A percentile compares a stretch with the other conserved stretches of the same genome.
Conservation (phyloP, 345 rosid species). For the Combretum micranthum region DNA sequence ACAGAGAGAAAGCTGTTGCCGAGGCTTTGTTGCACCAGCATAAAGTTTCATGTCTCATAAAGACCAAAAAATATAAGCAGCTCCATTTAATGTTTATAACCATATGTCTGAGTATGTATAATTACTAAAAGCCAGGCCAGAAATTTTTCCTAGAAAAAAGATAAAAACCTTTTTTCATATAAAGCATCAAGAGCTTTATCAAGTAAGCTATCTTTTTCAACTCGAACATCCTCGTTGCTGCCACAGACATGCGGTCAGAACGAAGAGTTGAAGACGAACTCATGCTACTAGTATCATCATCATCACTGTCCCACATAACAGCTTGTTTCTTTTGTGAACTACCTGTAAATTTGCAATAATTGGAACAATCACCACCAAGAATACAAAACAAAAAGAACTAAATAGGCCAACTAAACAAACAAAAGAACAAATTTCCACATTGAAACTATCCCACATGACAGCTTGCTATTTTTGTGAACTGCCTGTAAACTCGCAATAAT, state of each 20-base stretch:
- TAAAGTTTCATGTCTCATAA: no score
- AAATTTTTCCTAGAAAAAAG: background rate
- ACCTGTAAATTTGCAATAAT: constrained; percentile 26
- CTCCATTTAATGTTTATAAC: no score
- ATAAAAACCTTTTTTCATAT: constrained; percentile 59
- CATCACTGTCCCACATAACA: constrained; percentile 57
- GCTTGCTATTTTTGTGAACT: no score
- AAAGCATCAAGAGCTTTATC: constrained; percentile 84
- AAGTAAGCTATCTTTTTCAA: constrained; percentile 55
- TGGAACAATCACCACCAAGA: background rate
- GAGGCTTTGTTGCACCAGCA: no score
- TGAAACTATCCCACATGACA: background rate
- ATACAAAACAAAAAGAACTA: background rate
- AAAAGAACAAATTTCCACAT: background rate
- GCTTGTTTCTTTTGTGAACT: constrained; percentile 43
- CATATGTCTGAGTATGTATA: no score
- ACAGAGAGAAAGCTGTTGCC: background rate
- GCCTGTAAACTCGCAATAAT: no score
- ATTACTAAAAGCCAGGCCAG: no score
- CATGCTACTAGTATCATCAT: constrained; percentile 60
- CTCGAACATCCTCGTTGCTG: constrained; percentile 51
- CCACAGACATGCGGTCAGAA: constrained; percentile 47
- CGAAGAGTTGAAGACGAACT: constrained; percentile 64
- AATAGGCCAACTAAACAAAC: no score
- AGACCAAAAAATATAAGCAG: no score